Base-by-base conservation (phyloP, 2,329 filamentous ascomycete species). In the Botryotinia calthae region DNA sequence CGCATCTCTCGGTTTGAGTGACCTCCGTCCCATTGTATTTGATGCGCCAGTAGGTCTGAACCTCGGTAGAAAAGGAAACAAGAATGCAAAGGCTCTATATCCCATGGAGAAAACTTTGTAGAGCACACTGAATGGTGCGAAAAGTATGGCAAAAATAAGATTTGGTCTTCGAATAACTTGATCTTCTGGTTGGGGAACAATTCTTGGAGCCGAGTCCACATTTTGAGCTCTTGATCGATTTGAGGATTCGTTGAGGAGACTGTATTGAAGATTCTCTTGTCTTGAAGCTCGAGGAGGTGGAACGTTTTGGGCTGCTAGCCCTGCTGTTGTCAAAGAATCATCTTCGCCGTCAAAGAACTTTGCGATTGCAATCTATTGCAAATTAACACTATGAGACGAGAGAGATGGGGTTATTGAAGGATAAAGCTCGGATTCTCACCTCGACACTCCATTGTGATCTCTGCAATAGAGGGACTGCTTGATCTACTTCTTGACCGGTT, bases 341-440 rank as follows among this genome's bases (percentile, higher is more conserved):
- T 91, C 91, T 83, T 98, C 96, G 77, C 96, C 96, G 79, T 99
- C 96, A 81, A 98, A 99, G 88, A 98, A 98, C 81, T 97, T 97
- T 76, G 96, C 90, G 76, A 99, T 95, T 73, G 96, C 95, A 79
- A 98, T 97, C 91, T 98, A 72, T 70, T 70, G 61, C 72, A 28
- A 34, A 72, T 77, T 61, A 75, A 71, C 58, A 70, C 34, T 25
- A 37, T 8, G 37, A 59, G 18, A 62, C 12, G 31, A 37, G 37
- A 37, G 37, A 20, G 31, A 70, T 22, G 28, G 42, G 14, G 37
- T 70, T 6, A 37, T 46, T 22, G 54, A 34, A 46, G 16, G 28
- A 9, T 1, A 59, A 12, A 22, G 70, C 20, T 73, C 25, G 42
- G 63, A 20, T 25, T 74, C 83, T 54, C 82, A 94, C 93, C 85